Percentiles rank a stretch among this genome's conserved stretches.
Conservation (phyloP, 139 green algal genomes). For the Limnomonas spitsbergensis region DNA sequence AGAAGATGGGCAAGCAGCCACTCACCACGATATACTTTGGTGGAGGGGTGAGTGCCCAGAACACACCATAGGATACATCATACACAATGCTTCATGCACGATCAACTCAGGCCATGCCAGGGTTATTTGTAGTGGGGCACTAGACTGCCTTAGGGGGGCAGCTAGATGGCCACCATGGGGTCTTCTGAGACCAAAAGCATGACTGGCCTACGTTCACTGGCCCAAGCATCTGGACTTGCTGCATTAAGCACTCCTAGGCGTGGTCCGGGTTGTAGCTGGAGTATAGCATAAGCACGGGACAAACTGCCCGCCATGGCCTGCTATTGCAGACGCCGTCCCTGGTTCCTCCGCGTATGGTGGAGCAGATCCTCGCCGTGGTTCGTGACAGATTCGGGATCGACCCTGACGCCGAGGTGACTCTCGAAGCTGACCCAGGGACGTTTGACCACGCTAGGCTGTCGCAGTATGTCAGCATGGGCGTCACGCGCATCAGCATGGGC, state of each 20-base stretch:
- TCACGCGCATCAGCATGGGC: conserved; percentile 88
- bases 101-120: too few species aligned
- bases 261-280: too few species aligned
- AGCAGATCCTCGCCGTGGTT: conserved; percentile 61
- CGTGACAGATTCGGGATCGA: conserved; percentile 53
- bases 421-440: conserved; percentile 94
- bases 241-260: too few species aligned
- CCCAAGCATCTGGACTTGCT: too few species aligned
- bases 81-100: background rate
- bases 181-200: too few species aligned
- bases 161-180: too few species aligned
- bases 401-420: conserved; percentile 72
- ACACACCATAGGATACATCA: too few species aligned
- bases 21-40: conserved; percentile 89
- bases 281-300: too few species aligned
- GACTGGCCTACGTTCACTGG: too few species aligned
- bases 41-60: conserved; percentile 64
- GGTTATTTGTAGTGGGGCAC: too few species aligned
- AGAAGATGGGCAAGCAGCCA: conserved; percentile 4
- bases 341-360: conserved; percentile 68
- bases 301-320: too few species aligned
- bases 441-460: conserved; percentile 75
- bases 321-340: conserved; percentile 81
- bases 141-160: too few species aligned
- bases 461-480: conserved; percentile 70